Base-by-base conservation (phyloP, 1,284 basidiomycete species). In the Microbotryum scabiosae region DNA sequence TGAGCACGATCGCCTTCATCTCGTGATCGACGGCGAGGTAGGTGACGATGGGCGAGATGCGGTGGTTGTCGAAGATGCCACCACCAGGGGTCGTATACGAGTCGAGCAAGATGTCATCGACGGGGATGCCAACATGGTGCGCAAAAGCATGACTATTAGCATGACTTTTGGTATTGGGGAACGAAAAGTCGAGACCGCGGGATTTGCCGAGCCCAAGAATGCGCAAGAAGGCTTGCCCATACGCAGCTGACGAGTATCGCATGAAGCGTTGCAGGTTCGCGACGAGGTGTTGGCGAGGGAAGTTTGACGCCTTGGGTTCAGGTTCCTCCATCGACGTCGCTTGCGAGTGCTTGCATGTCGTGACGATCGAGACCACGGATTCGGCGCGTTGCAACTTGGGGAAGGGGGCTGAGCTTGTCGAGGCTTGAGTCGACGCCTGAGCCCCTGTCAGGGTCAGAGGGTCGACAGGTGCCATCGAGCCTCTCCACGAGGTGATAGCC, bases 261-360 rank as follows among this genome's bases (percentile, higher is more conserved):
- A 78, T 78, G 64, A 79, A 81, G 5, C 75, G 72, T 58, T 78
- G 75, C 49, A 80, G 72, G 59, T 81, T 80, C 52, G 70, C 70
- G 45, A 78, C 73, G 20, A 80, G 67, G 46, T 76, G 74, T 20
- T 74, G 73, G 36, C 73, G 72, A 1, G 79, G 79, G 61, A 77
- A 80, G 18, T 76, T 70, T 25, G 59, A 51, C 28, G 43, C 53
- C 26, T 65, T 65, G 18, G 67, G 64, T 32, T 68, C 61, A 20
- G 59, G 41, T 43, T 69, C 64, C 28, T 50, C 55, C 9, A 51
- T 55, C 25, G 63, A 53, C 1, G 56, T 47, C 18, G 41, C 30
- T 12, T 45, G n/a, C 23, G 46, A 28, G 47, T 60, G 61, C 36
- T 48, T 59, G 54, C 60, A 61, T 0, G 65, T 67, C n/a, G 61